A percentile compares a stretch with the other conserved stretches of the same genome.
These are phyloP conservation scores for Fallopia convolvulus DNA, from an alignment of 148 eudicot genomes.

Conservation along the genomic window DNA sequence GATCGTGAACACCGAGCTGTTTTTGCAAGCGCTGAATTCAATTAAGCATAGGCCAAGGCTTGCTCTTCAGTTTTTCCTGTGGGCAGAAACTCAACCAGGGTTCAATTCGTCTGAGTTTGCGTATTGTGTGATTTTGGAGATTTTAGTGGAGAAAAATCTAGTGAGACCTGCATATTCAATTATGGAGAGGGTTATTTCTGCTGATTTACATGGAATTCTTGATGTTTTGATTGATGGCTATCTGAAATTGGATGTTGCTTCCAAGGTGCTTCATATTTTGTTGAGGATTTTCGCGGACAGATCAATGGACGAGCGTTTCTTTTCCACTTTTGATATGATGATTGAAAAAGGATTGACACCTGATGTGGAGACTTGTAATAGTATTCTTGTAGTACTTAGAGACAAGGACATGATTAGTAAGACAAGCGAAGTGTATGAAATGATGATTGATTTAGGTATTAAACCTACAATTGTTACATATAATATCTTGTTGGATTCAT, in stretches of 20 bases:
- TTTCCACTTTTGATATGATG: conserved; percentile 42
- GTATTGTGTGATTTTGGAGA: conserved; percentile 39
- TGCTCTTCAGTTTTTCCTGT: conserved; percentile 36
- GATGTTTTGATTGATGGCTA: conserved; percentile 42
- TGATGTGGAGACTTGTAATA: conserved; percentile 49
- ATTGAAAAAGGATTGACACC: conserved; percentile 36
- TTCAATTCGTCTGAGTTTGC: conserved; percentile 26
- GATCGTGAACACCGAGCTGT: conserved; percentile 30
- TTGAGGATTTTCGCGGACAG: conserved; percentile 33
- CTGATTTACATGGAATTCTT: conserved; percentile 23
- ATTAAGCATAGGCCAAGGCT: conserved; percentile 23
- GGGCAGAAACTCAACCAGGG: conserved; percentile 42
- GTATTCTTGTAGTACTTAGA: conserved; percentile 44
- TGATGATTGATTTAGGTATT: conserved; percentile 38
- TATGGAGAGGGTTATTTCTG: conserved; percentile 33
- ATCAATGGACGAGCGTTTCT: conserved; percentile 27
- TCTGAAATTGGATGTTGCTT: conserved; percentile 25
- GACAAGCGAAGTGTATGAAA: conserved; percentile 30
- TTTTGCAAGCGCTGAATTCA: conserved; percentile 30
- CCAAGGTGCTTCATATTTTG: conserved; percentile 33
- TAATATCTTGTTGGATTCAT: conserved; percentile 47
- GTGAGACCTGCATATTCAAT: conserved; percentile 34
- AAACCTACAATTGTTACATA: conserved; percentile 41
- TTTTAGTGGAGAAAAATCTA: conserved; percentile 29
- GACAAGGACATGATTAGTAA: conserved; percentile 27